Conservation (phyloP, 2,329 filamentous ascomycete species). For the Aspergillus cejpii region DNA sequence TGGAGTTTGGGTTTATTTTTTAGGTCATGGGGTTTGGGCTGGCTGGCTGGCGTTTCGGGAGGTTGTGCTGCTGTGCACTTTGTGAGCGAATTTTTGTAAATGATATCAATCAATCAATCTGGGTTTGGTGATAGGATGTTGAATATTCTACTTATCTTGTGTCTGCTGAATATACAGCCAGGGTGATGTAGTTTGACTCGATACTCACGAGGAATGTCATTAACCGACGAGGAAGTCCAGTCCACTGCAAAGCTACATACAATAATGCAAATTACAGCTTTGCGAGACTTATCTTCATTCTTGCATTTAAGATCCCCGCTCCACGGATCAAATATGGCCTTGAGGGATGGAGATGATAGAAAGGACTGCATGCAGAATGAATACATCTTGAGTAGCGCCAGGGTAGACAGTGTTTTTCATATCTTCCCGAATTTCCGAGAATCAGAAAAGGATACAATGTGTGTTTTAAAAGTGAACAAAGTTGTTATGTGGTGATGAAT, state of each 20-base stretch:
- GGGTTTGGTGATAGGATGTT: neutral
- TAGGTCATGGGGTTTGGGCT: neutral
- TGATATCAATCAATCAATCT: neutral
- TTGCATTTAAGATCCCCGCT: neutral
- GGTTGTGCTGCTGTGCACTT: neutral
- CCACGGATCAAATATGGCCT: no score
- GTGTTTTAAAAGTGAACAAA: no score
- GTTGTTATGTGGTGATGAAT: neutral
- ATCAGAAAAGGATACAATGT: neutral
- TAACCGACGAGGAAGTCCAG: neutral
- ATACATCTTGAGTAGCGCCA: neutral
- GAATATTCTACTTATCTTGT: neutral
- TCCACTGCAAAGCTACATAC: neutral
- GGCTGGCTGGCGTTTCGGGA: neutral
- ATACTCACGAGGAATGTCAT: no score
- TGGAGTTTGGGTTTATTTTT: slow-evolving; percentile 1
- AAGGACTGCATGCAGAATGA: neutral
- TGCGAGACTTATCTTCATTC: neutral
- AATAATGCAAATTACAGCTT: neutral
- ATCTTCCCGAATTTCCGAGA: neutral
- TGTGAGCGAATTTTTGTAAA: neutral
- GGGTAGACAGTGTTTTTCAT: neutral
- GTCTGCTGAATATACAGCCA: neutral
- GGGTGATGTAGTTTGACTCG: no score
- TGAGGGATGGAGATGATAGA: no score